Conservation (phyloP, 441 rosid genomes). For the Capsella rubella region DNA sequence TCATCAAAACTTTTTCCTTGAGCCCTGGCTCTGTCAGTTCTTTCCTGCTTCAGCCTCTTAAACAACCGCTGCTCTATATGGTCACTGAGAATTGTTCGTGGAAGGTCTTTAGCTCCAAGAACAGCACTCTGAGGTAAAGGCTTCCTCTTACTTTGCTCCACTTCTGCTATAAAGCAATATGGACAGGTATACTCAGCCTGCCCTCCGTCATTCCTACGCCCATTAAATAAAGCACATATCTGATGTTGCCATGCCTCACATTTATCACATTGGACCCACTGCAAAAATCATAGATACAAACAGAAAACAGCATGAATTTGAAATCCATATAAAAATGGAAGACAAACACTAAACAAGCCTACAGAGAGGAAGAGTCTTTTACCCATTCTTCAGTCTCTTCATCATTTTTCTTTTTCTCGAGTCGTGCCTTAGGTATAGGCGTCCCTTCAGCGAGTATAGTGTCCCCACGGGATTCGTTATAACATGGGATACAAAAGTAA, state of each 20-base stretch:
- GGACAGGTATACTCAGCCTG: conserved; percentile 99
- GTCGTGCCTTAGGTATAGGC: conserved; percentile 73
- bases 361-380: conserved; percentile 39
- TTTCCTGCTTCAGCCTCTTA: conserved; percentile 83
- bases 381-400: conserved; percentile 99
- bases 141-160: conserved; percentile 88
- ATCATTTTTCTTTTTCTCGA: conserved; percentile 99
- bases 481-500: conserved; percentile 96
- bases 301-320: conserved; percentile 29
- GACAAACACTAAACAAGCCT: conserved; percentile 20
- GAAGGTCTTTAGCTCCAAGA: conserved; percentile 98
- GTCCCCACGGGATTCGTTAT: conserved; percentile 98
- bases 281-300: conserved; percentile 45
- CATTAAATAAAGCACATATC: conserved; percentile 98
- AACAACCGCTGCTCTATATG: conserved; percentile 93
- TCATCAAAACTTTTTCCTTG: conserved; percentile 94
- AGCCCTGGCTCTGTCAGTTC: conserved; percentile 87
- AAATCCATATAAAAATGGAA: conserved; percentile 21
- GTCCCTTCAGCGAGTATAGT: conserved; percentile 78
- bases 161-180: conserved; percentile 90
- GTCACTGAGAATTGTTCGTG: conserved; percentile 95
- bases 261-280: conserved; percentile 99
- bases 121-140: conserved; percentile 99
- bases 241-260: conserved; percentile 99
- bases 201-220: conserved; percentile 98